Base-by-base conservation (phyloP, 768 basidiomycete genomes). In the Pleurotus eryngii region DNA sequence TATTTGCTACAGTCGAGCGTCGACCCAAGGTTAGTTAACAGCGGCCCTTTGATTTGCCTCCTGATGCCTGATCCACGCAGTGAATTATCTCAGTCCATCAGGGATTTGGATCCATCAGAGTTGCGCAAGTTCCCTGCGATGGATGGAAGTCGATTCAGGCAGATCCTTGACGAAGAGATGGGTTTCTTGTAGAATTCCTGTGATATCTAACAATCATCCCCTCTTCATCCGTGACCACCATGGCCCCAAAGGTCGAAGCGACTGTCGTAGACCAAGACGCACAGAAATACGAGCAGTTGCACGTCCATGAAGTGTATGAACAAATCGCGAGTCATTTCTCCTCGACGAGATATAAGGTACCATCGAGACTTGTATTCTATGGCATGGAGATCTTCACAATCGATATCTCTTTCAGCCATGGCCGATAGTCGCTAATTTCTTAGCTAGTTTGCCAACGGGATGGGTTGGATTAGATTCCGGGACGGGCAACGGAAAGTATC, bases 401-500 rank as follows among this genome's bases (percentile, higher is more conserved):
- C 24, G 24, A 26, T 26, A 26, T 26, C 57, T 39, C 30, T 53
- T 53, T 42, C 55, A 94, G 92, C 92, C 92, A 59, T 96, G 92
- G 94, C 94, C 95, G 4, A 82, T 96, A 59, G 87, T 95, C 47
- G 80, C 85, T 14, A 66, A 72, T 42, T 97, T 96, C 69, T 76
- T 97, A 22, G 76, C 81, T 5, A 81, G 79, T 42, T 67, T 97
- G 12, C 82, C 89, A 12, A 73, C 85, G 17, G 89, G 92, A 22
- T 92, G 85, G 76, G 75, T 97, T 37, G 96, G 96, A 9, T 79
- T 99, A 22, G 97, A 99, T 70, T 90, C 92, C 22, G 97, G 97
- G 4, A 93, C 93, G 22, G 97, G 97, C 1, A 99, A 99, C 63
- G 97, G 97, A 46, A 98, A 99, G 79, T 98, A 98, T 73, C 82